A percentile compares a stretch with the other conserved stretches of the same genome.
Evolutionary conservation across 441 rosid genomes (phyloP).

Genomic region (Adansonia madagascariensis): DNA sequence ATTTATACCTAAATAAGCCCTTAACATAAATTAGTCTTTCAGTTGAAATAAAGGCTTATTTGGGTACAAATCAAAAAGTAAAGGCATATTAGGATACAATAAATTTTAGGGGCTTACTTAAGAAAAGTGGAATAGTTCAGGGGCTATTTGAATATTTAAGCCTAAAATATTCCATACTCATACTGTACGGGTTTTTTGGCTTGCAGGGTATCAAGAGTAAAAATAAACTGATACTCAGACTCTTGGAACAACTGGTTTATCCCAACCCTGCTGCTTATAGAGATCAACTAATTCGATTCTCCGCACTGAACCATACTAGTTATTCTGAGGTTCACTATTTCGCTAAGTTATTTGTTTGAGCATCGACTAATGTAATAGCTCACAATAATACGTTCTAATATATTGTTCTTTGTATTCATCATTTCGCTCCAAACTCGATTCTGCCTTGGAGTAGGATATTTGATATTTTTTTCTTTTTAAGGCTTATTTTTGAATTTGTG

Average conservation of each 20-base stretch:
- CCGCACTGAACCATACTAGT: constrained; percentile 86
- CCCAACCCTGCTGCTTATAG: constrained; percentile 99
- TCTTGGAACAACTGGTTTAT: constrained; percentile 98
- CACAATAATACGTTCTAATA: constrained; percentile 10
- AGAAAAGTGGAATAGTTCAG: constrained; percentile 11
- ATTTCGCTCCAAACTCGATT: not conserved
- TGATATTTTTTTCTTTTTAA: constrained; percentile 3
- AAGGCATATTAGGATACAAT: not conserved
- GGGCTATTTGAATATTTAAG: not conserved
- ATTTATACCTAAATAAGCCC: constrained; percentile 4
- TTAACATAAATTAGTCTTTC: not conserved
- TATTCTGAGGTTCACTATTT: constrained; percentile 82
- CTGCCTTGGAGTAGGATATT: constrained; percentile 1
- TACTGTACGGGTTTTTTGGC: constrained; percentile 20
- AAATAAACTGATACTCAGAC: constrained; percentile 86
- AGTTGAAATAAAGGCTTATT: not conserved
- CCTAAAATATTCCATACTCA: not conserved
- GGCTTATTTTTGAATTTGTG: constrained; percentile 30
- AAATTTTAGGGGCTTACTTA: not conserved
- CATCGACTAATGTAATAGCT: constrained; percentile 15
- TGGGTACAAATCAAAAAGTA: not conserved
- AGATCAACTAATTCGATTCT: constrained; percentile 92
- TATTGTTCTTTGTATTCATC: constrained; percentile 2
- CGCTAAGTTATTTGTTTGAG: constrained; percentile 25
- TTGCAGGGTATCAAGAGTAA: constrained; percentile 91